Base-by-base conservation (phyloP, 2,329 filamentous ascomycete species). In the Apiospora hydei region DNA sequence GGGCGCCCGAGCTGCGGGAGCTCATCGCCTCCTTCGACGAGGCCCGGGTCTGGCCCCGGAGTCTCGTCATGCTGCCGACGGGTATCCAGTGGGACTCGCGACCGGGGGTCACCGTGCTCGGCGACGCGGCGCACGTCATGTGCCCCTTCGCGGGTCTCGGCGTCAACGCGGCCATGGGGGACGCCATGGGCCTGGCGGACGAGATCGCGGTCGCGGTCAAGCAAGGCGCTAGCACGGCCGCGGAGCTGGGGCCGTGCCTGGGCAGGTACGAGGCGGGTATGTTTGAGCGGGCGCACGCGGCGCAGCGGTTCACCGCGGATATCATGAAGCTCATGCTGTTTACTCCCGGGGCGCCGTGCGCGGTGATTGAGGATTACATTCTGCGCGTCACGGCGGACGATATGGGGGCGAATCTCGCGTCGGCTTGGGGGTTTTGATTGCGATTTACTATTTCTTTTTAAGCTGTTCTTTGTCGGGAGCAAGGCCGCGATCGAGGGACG, bases 121-220 rank as follows among this genome's bases (percentile, higher is more conserved):
- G 90, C 6, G 89, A 91, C 75, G 87, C 89, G 0, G 89, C 89
- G 10, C 89, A 91, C 78, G 76, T 90, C 30, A 89, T 90, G 87
- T 85, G 86, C 0, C 87, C 87, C 0, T 89, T 87, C 73, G 87
- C 86, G 1, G 89, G 89, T 6, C 88, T 89, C 72, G 89, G 89
- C 1, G 88, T 90, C 38, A 91, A 91, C 76, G 81, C 86, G 26
- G 88, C 84, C 1, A 84, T 92, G 77, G 82, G 85, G 67, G 89
- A 91, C 77, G 85, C 88, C 10, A 77, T 87, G 73, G 78, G 84
- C 30, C 81, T 91, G 26, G 85, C 85, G 0, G 77, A 81, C 43
- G 81, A 83, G 8, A 85, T 89, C 73, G 76, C 82, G 68, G 72
- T 73, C 11, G 77, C 78, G 1, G 72, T 74, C 2, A 69, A 78